A percentile compares a stretch with the other conserved stretches of the same genome.
phyloP scores from a whole-genome alignment of 192 early-diverging fungal species.

The Rhizophagus sp. region DNA sequence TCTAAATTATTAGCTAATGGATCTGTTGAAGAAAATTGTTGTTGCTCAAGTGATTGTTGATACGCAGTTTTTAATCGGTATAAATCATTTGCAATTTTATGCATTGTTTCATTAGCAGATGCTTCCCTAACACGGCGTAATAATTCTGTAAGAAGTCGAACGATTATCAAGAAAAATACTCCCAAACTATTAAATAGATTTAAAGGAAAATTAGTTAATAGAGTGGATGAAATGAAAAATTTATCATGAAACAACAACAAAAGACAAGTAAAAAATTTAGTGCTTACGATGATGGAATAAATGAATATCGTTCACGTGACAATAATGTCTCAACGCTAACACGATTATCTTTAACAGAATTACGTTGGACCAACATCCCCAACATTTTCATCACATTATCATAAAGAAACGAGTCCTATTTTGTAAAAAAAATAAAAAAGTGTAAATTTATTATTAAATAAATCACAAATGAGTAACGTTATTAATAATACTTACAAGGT shows the following conservation, averaged over 20 bases:
- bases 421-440: slow-evolving; percentile 7
- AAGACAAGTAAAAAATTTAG: no score
- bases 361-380: background rate
- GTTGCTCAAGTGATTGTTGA: background rate
- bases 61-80: no score
- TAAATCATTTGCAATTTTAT: background rate
- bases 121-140: slow-evolving; percentile 38
- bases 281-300: no score
- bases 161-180: slow-evolving; percentile 36
- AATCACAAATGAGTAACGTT: no score
- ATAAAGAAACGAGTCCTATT: no score
- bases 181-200: background rate
- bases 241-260: no score
- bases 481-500: background rate
- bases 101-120: slow-evolving; percentile 6
- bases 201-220: no score
- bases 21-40: slow-evolving; percentile 11
- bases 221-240: no score
- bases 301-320: background rate
- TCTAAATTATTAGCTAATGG: background rate
- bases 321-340: background rate
- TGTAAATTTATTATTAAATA: background rate
- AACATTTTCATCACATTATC: slow-evolving; percentile 1
- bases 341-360: slow-evolving; percentile 14
- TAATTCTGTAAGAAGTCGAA: slow-evolving; percentile 38